These are phyloP conservation scores for Rhizoctonia solani DNA, from an alignment of 1,284 basidiomycete genomes.

Conservation along the genomic window DNA sequence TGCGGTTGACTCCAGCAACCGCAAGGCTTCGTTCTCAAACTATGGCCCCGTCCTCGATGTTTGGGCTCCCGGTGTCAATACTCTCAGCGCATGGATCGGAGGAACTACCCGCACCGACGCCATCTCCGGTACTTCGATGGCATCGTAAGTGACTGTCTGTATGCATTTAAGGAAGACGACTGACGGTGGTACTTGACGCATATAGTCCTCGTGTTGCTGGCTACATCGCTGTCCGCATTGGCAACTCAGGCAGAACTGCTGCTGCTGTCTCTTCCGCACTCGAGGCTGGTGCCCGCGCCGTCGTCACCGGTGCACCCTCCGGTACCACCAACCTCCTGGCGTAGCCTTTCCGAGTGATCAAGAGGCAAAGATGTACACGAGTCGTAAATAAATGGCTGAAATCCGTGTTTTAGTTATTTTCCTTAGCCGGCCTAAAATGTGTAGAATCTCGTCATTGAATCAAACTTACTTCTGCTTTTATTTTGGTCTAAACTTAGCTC, in stretches of 20 bases:
- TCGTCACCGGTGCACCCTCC: conserved; percentile 31
- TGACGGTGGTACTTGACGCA: no score
- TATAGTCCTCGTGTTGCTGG: conserved; percentile 18
- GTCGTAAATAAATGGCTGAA: no score
- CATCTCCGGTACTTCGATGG: conserved; percentile 76
- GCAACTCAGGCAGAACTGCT: conserved; percentile 6
- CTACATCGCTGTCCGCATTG: conserved; percentile 11
- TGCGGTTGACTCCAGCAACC: conserved; percentile 78
- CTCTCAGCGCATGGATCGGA: conserved; percentile 76
- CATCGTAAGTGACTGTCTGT: conserved; percentile 43
- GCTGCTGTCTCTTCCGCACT: conserved; percentile 20
- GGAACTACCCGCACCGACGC: conserved; percentile 63
- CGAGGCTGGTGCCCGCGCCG: conserved; percentile 9
- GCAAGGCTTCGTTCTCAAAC: conserved; percentile 89
- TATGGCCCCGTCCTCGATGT: conserved; percentile 51
- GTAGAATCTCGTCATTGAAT: no score
- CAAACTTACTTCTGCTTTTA: no score
- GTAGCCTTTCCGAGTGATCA: conserved; percentile 1
- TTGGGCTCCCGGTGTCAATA: conserved; percentile 62
- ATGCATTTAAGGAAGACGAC: no score
- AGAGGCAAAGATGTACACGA: no score
- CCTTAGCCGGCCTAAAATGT: no score
- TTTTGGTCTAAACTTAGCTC: no score
- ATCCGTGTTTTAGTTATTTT: no score
- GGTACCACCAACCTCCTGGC: conserved; percentile 34